These are phyloP conservation scores for Cantharellus anzutake DNA, from an alignment of 768 basidiomycete species.

Conservation along the genomic window DNA sequence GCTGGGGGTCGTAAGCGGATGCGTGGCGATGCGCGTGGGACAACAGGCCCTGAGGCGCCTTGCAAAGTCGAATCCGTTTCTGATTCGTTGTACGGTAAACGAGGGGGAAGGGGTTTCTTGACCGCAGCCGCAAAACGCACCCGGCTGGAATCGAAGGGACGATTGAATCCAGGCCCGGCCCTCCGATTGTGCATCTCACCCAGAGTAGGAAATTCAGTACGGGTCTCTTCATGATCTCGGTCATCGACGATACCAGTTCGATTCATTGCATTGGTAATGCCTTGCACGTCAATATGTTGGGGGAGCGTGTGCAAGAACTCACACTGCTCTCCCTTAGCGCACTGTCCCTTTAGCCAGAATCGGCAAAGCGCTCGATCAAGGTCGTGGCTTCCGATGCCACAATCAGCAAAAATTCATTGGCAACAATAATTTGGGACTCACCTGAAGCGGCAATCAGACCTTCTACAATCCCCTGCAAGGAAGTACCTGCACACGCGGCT, in stretches of 20 bases:
- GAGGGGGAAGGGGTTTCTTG: conserved; percentile 34
- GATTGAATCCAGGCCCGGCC: background rate
- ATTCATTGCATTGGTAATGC: conserved; percentile 46
- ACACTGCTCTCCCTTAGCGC: conserved; percentile 90
- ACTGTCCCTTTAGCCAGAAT: conserved; percentile 95
- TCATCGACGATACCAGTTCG: conserved; percentile 32
- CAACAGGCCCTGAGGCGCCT: background rate
- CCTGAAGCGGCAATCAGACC: conserved; percentile 98
- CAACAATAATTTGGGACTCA: conserved; percentile 15
- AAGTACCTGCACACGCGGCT: conserved; percentile 91
- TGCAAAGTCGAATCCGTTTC: background rate
- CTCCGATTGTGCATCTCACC: conserved; percentile 4
- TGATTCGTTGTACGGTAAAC: conserved; percentile 5
- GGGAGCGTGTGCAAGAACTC: conserved; percentile 90
- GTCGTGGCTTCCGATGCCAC: conserved; percentile 46
- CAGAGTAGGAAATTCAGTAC: conserved; percentile 59
- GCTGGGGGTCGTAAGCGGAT: conserved; percentile 66
- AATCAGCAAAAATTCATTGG: background rate
- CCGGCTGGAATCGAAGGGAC: conserved; percentile 47
- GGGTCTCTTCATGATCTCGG: background rate
- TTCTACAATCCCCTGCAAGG: conserved; percentile 84
- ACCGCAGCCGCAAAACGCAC: conserved; percentile 81
- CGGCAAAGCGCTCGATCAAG: conserved; percentile 86
- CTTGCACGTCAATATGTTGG: conserved; percentile 61
- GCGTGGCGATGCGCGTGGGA: conserved; percentile 47